Evolutionary conservation across 345 rosid genomes (phyloP), one percentile per base, ranked within the genome.

Genomic region (Eucalyptus sp.): DNA sequence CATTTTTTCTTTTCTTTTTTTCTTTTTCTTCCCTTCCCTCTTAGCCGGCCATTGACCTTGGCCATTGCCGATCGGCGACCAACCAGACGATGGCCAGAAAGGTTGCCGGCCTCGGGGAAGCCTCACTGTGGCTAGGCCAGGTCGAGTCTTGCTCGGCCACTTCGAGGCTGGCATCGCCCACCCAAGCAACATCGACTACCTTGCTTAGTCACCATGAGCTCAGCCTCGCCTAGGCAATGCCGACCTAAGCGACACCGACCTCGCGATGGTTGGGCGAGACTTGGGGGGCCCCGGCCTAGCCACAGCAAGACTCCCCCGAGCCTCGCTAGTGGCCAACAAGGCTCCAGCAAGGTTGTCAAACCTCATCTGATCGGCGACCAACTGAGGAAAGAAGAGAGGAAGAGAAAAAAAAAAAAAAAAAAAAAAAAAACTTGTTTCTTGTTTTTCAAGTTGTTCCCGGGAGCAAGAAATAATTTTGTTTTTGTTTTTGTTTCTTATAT

Each of bases 51-150:
- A 2, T 1, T 1, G 0, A 7, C 56, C 56, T 52, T 52, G 9
- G 24, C 24, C 58, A 18, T 0, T 7, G 4, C 1, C 1, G 3
- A 0, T 7, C 1, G 2, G 1, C 1, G 1, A 50, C 17, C 0
- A 0, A 5, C 2, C 5, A 18, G 9, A 52, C 2, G 5, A 52
- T 0, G 9, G 1, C 10, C 4, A 0, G 0, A 2, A 0, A 52
- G 25, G 5, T 52, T 0, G 0, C 10, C 1, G 3, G 5, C 58
- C 58, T 52, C 10, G 0, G 2, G 24, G 2, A 10, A 52, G 10
- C 58, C 58, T 52, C 25, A 7, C 0, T 2, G 0, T 52, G 58
- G 58, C 5, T 7, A 1, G 10, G 58, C 58, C 0, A 18, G 12
- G 49, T 10, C 48, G 9, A 18, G 58, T 4, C 24, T 52, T 0